phyloP scores from a whole-genome alignment of 805 yeast genomes.

The Clavispora phyllophila region DNA sequence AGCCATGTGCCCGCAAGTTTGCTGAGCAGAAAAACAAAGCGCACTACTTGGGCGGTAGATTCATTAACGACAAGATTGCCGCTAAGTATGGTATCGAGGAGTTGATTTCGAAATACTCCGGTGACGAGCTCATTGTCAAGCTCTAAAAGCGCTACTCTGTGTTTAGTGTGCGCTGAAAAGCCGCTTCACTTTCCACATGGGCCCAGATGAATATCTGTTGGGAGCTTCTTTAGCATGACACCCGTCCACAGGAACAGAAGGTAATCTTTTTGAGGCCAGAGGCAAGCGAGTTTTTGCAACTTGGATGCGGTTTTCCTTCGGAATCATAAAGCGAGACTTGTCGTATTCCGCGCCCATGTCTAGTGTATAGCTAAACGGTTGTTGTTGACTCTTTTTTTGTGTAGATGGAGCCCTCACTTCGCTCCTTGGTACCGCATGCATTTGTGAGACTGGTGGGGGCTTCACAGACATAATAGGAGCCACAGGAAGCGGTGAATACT shows the following conservation, averaged over 20 bases:
- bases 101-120: conserved; percentile 24
- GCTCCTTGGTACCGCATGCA: not conserved
- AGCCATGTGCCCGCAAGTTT: conserved; percentile 68
- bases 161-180: not conserved
- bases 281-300: not conserved
- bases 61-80: conserved; percentile 65
- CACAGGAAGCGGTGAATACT: too few species aligned
- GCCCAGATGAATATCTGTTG: not conserved
- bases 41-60: conserved; percentile 91
- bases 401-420: not conserved
- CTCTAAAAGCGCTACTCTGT: conserved; percentile 7
- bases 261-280: not conserved
- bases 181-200: not conserved
- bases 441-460: too few species aligned
- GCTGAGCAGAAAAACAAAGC: conserved; percentile 20
- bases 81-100: conserved; percentile 63
- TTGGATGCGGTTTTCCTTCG: conserved; percentile 3
- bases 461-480: too few species aligned
- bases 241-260: not conserved
- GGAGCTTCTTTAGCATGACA: not conserved
- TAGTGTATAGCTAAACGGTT: conserved; percentile 1
- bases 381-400: not conserved
- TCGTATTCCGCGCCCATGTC: conserved; percentile 17
- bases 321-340: conserved; percentile 16
- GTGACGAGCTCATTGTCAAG: conserved; percentile 34